Percentiles rank a stretch among this genome's conserved stretches.
These are phyloP conservation scores for Skeletonema grethae DNA, from an alignment of 108 stramenopile species.

Conservation along the genomic window DNA sequence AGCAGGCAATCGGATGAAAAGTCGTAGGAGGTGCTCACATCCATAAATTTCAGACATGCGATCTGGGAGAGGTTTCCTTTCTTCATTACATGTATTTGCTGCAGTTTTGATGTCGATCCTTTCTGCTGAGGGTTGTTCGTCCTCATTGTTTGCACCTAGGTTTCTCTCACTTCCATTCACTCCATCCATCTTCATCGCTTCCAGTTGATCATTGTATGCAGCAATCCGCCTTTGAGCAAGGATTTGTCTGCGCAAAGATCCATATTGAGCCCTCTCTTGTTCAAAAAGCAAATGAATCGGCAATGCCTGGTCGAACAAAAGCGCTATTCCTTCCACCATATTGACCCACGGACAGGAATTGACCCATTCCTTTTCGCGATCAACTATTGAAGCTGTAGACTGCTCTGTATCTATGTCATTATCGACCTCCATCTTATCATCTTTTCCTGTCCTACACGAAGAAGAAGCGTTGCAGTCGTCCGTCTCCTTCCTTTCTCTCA, in stretches of 20 bases:
- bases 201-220: constrained; percentile 3
- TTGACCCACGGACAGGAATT: constrained; percentile 53
- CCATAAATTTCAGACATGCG: constrained; percentile 63
- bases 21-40: constrained; percentile 65
- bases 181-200: neutral
- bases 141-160: neutral
- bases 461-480: neutral
- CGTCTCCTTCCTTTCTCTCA: constrained; percentile 25
- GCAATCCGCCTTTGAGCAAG: constrained; percentile 29
- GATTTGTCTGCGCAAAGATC: constrained; percentile 27
- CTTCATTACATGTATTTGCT: neutral
- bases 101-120: neutral
- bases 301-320: constrained; percentile 75
- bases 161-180: neutral
- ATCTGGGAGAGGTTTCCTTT: constrained; percentile 8
- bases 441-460: constrained; percentile 14
- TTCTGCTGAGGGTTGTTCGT: neutral
- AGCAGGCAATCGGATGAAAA: constrained; percentile 58
- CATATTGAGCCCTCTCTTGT: constrained; percentile 56
- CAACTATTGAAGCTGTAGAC: neutral
- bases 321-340: constrained; percentile 69
- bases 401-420: neutral
- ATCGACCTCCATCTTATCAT: constrained; percentile 3
- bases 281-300: constrained; percentile 63
- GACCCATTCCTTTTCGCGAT: constrained; percentile 28